A percentile compares a stretch with the other conserved stretches of the same genome.
Conservation (phyloP, 2,329 filamentous ascomycete genomes). For the Cladosporium velox region DNA sequence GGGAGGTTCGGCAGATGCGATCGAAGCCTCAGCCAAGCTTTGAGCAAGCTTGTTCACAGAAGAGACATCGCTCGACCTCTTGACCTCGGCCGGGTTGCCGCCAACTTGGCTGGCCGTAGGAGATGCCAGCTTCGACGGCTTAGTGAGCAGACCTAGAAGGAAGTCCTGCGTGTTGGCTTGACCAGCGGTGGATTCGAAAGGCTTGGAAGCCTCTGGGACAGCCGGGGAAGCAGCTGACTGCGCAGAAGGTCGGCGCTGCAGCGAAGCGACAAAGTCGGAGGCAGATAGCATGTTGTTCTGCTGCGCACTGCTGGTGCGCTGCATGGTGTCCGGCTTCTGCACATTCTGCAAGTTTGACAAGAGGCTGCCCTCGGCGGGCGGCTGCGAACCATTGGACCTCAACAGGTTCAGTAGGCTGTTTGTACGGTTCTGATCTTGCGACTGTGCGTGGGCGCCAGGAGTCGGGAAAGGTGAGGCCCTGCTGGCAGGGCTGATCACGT, state of each 20-base stretch:
- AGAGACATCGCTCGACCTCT: slow-evolving; percentile 21
- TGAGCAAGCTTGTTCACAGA: slow-evolving; percentile 47
- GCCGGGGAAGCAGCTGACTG: slow-evolving; percentile 36
- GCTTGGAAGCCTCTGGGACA: slow-evolving; percentile 30
- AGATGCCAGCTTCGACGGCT: slow-evolving; percentile 47
- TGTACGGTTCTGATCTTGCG: slow-evolving; percentile 35
- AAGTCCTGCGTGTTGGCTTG: slow-evolving; percentile 76
- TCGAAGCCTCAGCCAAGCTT: slow-evolving; percentile 47
- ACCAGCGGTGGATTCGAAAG: slow-evolving; percentile 34
- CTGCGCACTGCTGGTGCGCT: slow-evolving; percentile 31
- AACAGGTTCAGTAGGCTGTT: slow-evolving; percentile 64
- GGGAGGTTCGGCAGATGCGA: slow-evolving; percentile 40
- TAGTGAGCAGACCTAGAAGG: slow-evolving; percentile 81
- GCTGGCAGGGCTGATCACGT: slow-evolving; percentile 59
- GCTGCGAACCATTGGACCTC: slow-evolving; percentile 60
- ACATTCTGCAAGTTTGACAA: slow-evolving; percentile 42
- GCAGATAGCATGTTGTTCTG: slow-evolving; percentile 46
- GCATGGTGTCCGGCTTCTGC: slow-evolving; percentile 25
- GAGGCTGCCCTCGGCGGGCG: slow-evolving; percentile 35
- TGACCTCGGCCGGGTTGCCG: slow-evolving; percentile 16
- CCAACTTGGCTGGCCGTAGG: slow-evolving; percentile 37
- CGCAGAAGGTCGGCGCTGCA: slow-evolving; percentile 52
- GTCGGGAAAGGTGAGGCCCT: slow-evolving; percentile 39
- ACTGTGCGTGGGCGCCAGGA: slow-evolving; percentile 43
- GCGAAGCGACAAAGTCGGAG: slow-evolving; percentile 59